Evolutionary conservation across 164 flowering plant species (phyloP), one percentile per base, ranked within the genome.

Genomic region (Cinnamomum micranthum): DNA sequence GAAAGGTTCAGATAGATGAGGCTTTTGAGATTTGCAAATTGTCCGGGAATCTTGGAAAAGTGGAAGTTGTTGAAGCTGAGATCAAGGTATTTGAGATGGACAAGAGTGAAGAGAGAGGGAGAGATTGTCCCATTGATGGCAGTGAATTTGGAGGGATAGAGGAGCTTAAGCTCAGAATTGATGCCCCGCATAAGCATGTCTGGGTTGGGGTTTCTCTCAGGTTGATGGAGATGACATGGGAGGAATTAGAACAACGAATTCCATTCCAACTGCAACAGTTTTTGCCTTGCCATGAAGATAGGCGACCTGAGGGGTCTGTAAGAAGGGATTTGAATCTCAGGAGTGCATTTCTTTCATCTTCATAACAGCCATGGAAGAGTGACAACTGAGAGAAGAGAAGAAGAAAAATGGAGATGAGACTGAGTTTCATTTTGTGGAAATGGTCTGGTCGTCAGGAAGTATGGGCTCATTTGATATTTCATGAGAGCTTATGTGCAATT

Each of bases 241-340:
- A 74, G 13, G 80, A 35, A 22, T 71, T 13, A 3, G 80, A 78
- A 41, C 82, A 79, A 0, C 4, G 62, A 50, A 79, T 73, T 35
- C 79, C 82, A 23, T 14, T 10, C 82, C 82, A 80, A 14, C 22
- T 6, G 28, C 81, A 76, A 24, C 78, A 79, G 24, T 75, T 63
- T 51, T 31, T 13, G 4, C 81, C 76, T 19, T 5, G 2, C 82
- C 76, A 80, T 13, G 82, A 80, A 0, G 77, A 73, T 51, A 80
- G 65, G 23, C 76, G 76, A 17, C 19, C 68, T 1, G 77, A 76
- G 33, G 71, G 74, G 47, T 73, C 77, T 0, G 68, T 52, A 15
- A 80, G 79, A 65, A 41, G 17, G 58, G 77, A 33, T 59, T 76
- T 80, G 63, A 80, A 70, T 35, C 24, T 73, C 22, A 76, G 59